Percentiles rank a stretch among this genome's conserved stretches.
phyloP scores from a whole-genome alignment of 495 filamentous ascomycete genomes.

The Stereocaulon alpinum region DNA sequence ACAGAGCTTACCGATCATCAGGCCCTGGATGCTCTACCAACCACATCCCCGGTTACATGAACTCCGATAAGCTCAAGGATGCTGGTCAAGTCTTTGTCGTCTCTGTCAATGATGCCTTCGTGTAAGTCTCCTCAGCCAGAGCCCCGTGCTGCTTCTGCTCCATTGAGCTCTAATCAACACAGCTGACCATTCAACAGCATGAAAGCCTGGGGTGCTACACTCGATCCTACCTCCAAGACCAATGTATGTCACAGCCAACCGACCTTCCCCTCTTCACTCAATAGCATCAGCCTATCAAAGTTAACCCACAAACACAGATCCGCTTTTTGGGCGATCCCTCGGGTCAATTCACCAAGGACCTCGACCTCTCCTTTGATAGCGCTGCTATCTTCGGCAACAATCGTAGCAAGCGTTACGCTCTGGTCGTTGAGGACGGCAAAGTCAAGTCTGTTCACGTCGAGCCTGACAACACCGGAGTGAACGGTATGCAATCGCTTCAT shows the following conservation, averaged over 20 bases:
- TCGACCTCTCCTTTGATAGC: slow-evolving; percentile 78
- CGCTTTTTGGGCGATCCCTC: slow-evolving; percentile 87
- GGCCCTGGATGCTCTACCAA: slow-evolving; percentile 65
- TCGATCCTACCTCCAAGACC: slow-evolving; percentile 60
- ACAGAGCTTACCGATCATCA: slow-evolving; percentile 19
- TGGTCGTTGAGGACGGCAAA: slow-evolving; percentile 68
- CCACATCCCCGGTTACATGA: slow-evolving; percentile 76
- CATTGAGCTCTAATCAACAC: not conserved
- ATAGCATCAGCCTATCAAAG: not conserved
- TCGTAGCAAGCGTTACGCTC: slow-evolving; percentile 81
- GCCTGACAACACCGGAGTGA: slow-evolving; percentile 85
- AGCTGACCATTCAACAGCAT: slow-evolving; percentile 42
- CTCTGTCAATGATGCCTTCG: slow-evolving; percentile 90
- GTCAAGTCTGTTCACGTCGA: slow-evolving; percentile 69
- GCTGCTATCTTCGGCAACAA: slow-evolving; percentile 73
- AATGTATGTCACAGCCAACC: slow-evolving; percentile 49
- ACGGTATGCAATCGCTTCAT: slow-evolving; percentile 45
- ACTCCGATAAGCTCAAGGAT: slow-evolving; percentile 57
- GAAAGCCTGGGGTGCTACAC: slow-evolving; percentile 70
- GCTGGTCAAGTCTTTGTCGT: slow-evolving; percentile 80
- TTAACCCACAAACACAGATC: slow-evolving; percentile 37
- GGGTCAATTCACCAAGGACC: slow-evolving; percentile 70
- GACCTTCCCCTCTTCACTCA: not conserved
- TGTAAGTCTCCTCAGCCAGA: slow-evolving; percentile 44
- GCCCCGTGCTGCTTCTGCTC: not conserved